Evolutionary conservation across 441 rosid genomes (phyloP).

Genomic region (Flueggea neowawraea): DNA sequence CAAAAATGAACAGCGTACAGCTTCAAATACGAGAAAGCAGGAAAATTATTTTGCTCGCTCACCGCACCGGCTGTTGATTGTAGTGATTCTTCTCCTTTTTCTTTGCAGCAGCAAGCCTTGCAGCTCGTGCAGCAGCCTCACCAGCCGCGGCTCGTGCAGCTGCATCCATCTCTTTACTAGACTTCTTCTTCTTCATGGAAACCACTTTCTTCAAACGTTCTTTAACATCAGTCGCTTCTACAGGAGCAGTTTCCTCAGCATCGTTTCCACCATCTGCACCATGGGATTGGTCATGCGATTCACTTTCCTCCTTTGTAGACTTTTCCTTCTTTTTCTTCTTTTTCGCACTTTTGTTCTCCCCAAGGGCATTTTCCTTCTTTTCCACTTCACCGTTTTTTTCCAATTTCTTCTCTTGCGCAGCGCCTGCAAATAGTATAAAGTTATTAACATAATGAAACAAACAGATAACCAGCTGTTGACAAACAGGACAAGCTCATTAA

Average conservation of each 20-base stretch:
- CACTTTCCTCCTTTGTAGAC: slow-evolving; percentile 45
- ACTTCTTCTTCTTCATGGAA: slow-evolving; percentile 65
- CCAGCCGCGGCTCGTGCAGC: slow-evolving; percentile 66
- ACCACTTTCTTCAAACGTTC: slow-evolving; percentile 63
- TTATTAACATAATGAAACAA: neutral
- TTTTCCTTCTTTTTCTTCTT: slow-evolving; percentile 83
- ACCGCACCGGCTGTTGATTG: slow-evolving; percentile 78
- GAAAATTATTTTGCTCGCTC: slow-evolving; percentile 6
- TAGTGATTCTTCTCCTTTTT: slow-evolving; percentile 86
- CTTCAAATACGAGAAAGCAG: no score
- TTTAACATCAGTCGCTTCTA: slow-evolving; percentile 48
- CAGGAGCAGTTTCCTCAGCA: slow-evolving; percentile 28
- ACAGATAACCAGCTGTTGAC: neutral
- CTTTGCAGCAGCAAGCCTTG: slow-evolving; percentile 78
- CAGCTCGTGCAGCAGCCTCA: slow-evolving; percentile 75
- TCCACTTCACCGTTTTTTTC: slow-evolving; percentile 35
- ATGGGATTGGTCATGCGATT: slow-evolving; percentile 33
- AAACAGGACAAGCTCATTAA: neutral
- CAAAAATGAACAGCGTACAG: no score
- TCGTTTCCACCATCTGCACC: slow-evolving; percentile 19
- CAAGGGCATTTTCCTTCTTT: slow-evolving; percentile 46
- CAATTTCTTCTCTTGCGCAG: slow-evolving; percentile 30
- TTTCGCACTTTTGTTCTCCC: slow-evolving; percentile 53
- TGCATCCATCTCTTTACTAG: slow-evolving; percentile 62
- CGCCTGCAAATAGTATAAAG: slow-evolving; percentile 19